These are phyloP conservation scores for Quercus robur DNA, from an alignment of 306 rosid species.

Conservation along the genomic window DNA sequence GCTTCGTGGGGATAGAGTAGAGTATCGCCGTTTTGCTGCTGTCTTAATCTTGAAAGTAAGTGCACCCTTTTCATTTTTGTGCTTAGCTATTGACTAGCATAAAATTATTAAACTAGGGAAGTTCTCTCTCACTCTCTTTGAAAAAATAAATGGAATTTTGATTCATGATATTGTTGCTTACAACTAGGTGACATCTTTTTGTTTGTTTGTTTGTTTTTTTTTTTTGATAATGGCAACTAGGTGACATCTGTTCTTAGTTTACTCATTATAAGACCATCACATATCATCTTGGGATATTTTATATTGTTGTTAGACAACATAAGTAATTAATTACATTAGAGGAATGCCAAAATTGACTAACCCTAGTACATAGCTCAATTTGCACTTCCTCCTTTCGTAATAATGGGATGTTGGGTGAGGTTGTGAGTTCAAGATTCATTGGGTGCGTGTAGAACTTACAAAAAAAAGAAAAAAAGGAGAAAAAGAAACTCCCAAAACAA, in stretches of 20 bases:
- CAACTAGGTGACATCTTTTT: neutral
- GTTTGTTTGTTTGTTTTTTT: no score
- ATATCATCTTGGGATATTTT: neutral
- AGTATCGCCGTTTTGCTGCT: slow-evolving; percentile 93
- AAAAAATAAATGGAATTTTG: neutral
- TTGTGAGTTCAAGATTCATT: no score
- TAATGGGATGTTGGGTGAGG: no score
- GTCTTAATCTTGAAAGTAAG: slow-evolving; percentile 93
- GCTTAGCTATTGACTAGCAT: neutral
- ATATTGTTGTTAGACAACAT: neutral
- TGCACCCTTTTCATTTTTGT: neutral
- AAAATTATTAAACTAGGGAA: neutral
- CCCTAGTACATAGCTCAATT: neutral
- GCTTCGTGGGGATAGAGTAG: slow-evolving; percentile 85
- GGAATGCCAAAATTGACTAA: neutral
- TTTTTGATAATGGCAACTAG: neutral
- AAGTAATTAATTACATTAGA: neutral
- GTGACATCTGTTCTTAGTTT: neutral
- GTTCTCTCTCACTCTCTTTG: neutral
- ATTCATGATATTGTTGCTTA: neutral
- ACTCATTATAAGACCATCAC: neutral
- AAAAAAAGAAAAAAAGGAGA: no score
- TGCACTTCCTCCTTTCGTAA: no score
- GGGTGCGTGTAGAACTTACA: no score
- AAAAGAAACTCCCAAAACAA: neutral